phyloP scores from a whole-genome alignment of 2,329 filamentous ascomycete genomes.

The Lachnellula occidentalis region DNA sequence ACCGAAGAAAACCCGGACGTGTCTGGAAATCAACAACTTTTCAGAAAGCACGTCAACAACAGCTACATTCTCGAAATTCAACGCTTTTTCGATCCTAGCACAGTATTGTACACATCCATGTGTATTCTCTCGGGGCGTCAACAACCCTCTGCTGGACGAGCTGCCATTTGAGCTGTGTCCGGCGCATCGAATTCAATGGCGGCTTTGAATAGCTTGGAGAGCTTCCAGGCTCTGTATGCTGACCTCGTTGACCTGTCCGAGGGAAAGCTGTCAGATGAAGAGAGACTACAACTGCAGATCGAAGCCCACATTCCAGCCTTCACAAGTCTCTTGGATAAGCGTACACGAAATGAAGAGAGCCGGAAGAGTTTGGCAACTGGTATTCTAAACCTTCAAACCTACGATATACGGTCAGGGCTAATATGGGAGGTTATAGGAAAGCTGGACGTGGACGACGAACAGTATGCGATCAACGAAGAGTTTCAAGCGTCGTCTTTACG shows the following conservation, averaged over 20 bases:
- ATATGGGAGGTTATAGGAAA: conserved; percentile 53
- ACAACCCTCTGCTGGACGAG: conserved; percentile 13
- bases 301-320: conserved; percentile 63
- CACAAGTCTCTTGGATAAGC: conserved; percentile 67
- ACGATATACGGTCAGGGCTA: conserved; percentile 6
- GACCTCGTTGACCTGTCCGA: conserved; percentile 76
- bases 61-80: neutral
- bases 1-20: too few species aligned
- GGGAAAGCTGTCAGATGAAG: conserved; percentile 61
- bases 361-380: conserved; percentile 65
- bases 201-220: conserved; percentile 65
- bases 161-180: conserved; percentile 1
- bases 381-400: conserved; percentile 33
- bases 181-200: conserved; percentile 50
- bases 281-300: conserved; percentile 62
- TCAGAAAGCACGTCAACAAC: neutral
- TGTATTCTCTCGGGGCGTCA: conserved; percentile 3
- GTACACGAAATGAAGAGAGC: conserved; percentile 67
- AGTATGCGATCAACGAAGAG: conserved; percentile 77
- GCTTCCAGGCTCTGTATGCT: conserved; percentile 78
- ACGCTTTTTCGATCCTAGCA: neutral
- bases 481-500: conserved; percentile 80
- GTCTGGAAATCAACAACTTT: neutral
- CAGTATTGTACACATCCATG: neutral
- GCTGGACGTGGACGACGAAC: conserved; percentile 63